Base-by-base conservation (phyloP, 2,329 filamentous ascomycete genomes). In the Exophiala sp. region DNA sequence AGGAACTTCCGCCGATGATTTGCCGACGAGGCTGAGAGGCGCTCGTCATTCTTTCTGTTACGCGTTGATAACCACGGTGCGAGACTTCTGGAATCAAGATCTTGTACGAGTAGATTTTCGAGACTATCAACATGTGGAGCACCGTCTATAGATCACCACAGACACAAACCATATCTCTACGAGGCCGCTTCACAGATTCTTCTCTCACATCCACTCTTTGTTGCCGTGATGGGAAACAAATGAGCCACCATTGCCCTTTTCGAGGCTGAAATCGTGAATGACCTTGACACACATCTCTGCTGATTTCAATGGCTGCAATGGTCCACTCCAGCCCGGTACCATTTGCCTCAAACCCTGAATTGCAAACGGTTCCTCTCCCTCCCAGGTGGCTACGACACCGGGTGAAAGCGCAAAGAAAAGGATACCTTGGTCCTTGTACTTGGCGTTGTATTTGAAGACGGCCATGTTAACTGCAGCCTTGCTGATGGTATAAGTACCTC, bases 171-270 rank as follows among this genome's bases (percentile, higher is more conserved):
- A 29, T 8, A 8, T 29, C 24, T 29, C 24, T 1, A 8, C 2
- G 3, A 29, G 7, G 24, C 5, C 24, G 1, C 1, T 29, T 8
- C 24, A 41, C 39, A n/a, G 38, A 16, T 10, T 21, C 12, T 5
- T 20, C 20, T 16, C n/a, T 65, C 61, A 82, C 7, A 82, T 41
- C 79, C 79, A 83, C 50, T 76, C 70, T 66, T 79, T 76, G 58
- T 71, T 79, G 3, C 80, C 78, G 52, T 72, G 62, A 34, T 85
- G 81, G 24, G 78, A 80, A 1, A 84, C 58, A 60, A 81, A 82
- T 0, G 68, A 65, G 2, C 82, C 82, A 1, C 71, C 79, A 60
- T 75, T 60, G 12, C 57, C 53, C 10, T 52, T 50, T n/a, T 49
- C 57, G 20, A 55, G 38, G 18, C 38, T 54, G 33, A 47, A 51